Conservation (phyloP, 306 rosid species). For the Cicer yamashitae region DNA sequence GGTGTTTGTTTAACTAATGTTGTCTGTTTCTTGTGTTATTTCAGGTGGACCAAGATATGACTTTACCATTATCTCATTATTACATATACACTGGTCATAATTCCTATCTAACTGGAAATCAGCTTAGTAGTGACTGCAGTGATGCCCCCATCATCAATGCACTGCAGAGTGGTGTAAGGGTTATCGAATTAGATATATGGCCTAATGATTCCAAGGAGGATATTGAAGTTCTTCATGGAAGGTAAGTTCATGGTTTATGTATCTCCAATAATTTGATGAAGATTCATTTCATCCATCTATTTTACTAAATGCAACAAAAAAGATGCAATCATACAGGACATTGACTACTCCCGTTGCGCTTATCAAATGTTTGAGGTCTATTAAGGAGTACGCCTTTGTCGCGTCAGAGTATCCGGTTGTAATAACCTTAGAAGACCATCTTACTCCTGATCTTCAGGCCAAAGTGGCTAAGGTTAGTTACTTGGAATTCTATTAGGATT, state of each 20-base stretch:
- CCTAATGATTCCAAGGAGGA: conserved; percentile 77
- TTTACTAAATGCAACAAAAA: conserved; percentile 26
- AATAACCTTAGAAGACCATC: conserved; percentile 95
- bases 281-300: conserved; percentile 19
- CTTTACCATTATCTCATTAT: conserved; percentile 83
- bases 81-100: conserved; percentile 91
- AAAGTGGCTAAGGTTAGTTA: conserved; percentile 82
- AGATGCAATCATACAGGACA: conserved; percentile 61
- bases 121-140: conserved; percentile 94
- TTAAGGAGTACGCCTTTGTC: conserved; percentile 77
- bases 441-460: conserved; percentile 93
- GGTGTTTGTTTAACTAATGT: conserved; percentile 22
- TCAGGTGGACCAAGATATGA: conserved; percentile 92
- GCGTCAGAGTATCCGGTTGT: conserved; percentile 95
- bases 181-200: conserved; percentile 94
- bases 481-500: conserved; percentile 29
- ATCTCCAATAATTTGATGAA: conserved; percentile 24
- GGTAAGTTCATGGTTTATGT: conserved; percentile 47
- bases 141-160: conserved; percentile 81
- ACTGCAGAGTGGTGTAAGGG: conserved; percentile 84
- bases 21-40: conserved; percentile 30
- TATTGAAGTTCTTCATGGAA: conserved; percentile 91
- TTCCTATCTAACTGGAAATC: conserved; percentile 94
- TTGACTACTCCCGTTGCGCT: conserved; percentile 91
- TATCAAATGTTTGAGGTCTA: conserved; percentile 78